A percentile compares a stretch with the other conserved stretches of the same genome.
These are phyloP conservation scores for Cystobasidium pallidum DNA, from an alignment of 1,284 basidiomycete genomes.

Conservation along the genomic window DNA sequence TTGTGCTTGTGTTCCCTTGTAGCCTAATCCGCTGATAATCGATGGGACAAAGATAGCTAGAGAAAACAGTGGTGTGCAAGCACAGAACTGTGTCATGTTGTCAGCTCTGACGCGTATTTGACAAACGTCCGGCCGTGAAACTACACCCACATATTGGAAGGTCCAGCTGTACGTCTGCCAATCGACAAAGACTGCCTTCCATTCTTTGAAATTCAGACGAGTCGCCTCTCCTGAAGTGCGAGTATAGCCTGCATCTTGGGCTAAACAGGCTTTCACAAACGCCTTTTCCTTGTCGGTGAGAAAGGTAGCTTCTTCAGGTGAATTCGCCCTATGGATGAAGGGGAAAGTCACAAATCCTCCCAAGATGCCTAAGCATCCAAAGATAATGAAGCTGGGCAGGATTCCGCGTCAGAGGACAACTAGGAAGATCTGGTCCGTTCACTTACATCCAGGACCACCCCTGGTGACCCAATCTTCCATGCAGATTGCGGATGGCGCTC, in stretches of 20 bases:
- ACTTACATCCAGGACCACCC: constrained; percentile 25
- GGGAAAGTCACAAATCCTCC: constrained; percentile 24
- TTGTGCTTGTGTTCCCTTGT: constrained; percentile 13
- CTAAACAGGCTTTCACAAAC: constrained; percentile 11
- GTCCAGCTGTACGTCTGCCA: constrained; percentile 30
- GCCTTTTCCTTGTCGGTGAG: constrained; percentile 17
- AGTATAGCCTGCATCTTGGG: constrained; percentile 10
- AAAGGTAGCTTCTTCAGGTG: constrained; percentile 24
- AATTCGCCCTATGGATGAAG: constrained; percentile 21
- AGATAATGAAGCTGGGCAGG: constrained; percentile 12
- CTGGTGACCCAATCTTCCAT: constrained; percentile 8
- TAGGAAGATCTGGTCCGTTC: neutral
- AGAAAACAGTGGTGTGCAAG: constrained; percentile 16
- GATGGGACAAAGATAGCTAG: constrained; percentile 25
- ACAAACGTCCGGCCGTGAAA: neutral
- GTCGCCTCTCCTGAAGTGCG: constrained; percentile 12
- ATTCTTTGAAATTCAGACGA: constrained; percentile 18
- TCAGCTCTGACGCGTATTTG: neutral
- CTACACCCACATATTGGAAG: constrained; percentile 11
- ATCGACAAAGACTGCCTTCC: constrained; percentile 19
- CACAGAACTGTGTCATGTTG: constrained; percentile 15
- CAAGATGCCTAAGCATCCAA: constrained; percentile 18
- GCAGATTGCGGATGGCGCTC: constrained; percentile 16
- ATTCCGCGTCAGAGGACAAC: neutral
- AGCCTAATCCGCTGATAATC: constrained; percentile 13